These are phyloP conservation scores for Arthroderma uncinatum DNA, from an alignment of 2,329 filamentous ascomycete species.

Conservation along the genomic window DNA sequence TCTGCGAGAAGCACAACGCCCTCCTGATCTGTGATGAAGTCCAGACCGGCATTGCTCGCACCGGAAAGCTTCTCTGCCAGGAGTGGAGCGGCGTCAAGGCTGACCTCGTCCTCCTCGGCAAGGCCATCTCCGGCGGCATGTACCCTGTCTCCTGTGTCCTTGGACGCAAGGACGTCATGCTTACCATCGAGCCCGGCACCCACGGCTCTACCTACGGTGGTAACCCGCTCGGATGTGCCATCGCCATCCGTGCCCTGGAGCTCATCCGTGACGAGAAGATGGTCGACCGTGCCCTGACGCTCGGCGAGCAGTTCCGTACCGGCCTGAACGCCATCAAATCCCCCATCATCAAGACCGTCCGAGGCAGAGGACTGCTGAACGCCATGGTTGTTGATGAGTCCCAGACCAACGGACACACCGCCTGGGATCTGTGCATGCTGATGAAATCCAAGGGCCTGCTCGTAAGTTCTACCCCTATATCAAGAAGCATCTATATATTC, in stretches of 20 bases:
- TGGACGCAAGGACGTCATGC: conserved; percentile 80
- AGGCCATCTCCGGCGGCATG: conserved; percentile 96
- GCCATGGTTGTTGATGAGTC: conserved; percentile 91
- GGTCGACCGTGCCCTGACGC: conserved; percentile 65
- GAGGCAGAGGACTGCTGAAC: conserved; percentile 89
- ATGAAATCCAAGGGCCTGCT: conserved; percentile 91
- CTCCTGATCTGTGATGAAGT: conserved; percentile 97
- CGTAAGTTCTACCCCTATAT: conserved; percentile 44
- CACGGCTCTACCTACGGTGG: conserved; percentile 98
- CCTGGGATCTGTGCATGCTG: conserved; percentile 93
- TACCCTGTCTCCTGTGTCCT: conserved; percentile 96
- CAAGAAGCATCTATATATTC: conserved; percentile 13
- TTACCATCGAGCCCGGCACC: conserved; percentile 89
- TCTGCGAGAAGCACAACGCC: conserved; percentile 92
- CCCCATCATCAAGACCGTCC: conserved; percentile 68
- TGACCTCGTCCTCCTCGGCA: conserved; percentile 86
- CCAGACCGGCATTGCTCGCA: conserved; percentile 92
- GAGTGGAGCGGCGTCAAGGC: conserved; percentile 94
- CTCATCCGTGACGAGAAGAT: conserved; percentile 86
- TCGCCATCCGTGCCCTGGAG: conserved; percentile 90
- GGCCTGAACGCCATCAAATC: conserved; percentile 64
- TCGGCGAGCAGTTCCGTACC: conserved; percentile 75
- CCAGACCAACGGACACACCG: conserved; percentile 71
- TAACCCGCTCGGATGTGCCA: conserved; percentile 88
- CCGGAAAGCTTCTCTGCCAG: conserved; percentile 83